These are phyloP conservation scores for Capniomyces stellatus DNA, from an alignment of 371 early-diverging fungal genomes.

Conservation along the genomic window DNA sequence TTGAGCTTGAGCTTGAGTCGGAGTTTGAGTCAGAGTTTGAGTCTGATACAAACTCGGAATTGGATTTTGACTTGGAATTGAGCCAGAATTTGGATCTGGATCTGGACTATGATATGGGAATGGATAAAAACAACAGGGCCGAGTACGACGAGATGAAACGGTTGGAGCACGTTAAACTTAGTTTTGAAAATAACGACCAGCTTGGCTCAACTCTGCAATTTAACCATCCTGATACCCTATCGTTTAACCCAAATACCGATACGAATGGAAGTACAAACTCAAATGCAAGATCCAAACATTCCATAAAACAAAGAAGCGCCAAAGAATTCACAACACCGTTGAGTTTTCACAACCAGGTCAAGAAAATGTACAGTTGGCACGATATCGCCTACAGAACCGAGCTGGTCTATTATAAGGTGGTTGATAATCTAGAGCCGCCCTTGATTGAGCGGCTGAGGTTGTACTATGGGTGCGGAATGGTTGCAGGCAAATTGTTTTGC, in stretches of 20 bases:
- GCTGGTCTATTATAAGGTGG: slow-evolving; percentile 53
- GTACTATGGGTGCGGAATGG: slow-evolving; percentile 78
- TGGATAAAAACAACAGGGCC: neutral
- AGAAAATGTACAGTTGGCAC: slow-evolving; percentile 89
- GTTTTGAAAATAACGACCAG: neutral
- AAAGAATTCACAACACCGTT: slow-evolving; percentile 35
- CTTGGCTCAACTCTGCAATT: neutral
- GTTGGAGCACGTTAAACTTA: no score
- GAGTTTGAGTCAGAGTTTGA: no score
- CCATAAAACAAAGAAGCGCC: neutral
- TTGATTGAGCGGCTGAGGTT: slow-evolving; percentile 65
- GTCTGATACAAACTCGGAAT: neutral
- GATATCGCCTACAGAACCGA: slow-evolving; percentile 89
- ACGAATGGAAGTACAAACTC: neutral
- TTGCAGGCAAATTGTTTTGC: slow-evolving; percentile 81
- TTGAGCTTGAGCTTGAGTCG: no score
- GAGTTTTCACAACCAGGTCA: slow-evolving; percentile 61
- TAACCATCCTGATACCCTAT: neutral
- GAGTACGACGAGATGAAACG: neutral
- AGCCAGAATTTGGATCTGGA: neutral
- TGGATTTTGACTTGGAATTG: neutral
- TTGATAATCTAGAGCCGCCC: slow-evolving; percentile 39
- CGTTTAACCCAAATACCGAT: neutral
- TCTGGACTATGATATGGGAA: neutral
- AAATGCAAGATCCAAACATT: neutral